These are phyloP conservation scores for Solanum chacoense DNA, from an alignment of 305 asterid species.

Conservation along the genomic window DNA sequence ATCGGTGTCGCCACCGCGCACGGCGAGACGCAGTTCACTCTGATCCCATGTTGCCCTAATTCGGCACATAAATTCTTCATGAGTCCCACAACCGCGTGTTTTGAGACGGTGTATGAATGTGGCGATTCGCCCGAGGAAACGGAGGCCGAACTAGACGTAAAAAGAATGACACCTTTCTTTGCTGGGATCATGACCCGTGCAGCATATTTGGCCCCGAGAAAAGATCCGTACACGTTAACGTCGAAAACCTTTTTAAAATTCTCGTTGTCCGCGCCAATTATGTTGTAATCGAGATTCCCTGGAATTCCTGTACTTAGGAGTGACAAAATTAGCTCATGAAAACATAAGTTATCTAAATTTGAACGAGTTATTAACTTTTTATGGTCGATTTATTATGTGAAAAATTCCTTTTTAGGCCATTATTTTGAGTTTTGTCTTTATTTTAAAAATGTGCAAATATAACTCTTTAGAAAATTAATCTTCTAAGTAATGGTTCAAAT, in stretches of 20 bases:
- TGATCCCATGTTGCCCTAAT: conserved; percentile 50
- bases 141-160: conserved; percentile 35
- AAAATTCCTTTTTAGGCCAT: not conserved
- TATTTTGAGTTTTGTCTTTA: not conserved
- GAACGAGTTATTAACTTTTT: not conserved
- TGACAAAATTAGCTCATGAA: not conserved
- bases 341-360: not conserved
- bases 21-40: conserved; percentile 61
- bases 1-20: conserved; percentile 54
- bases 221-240: conserved; percentile 43
- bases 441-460: not conserved
- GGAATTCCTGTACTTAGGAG: conserved; percentile 26
- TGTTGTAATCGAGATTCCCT: conserved; percentile 2
- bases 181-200: conserved; percentile 52
- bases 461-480: not conserved
- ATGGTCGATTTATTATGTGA: not conserved
- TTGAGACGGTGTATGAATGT: conserved; percentile 40
- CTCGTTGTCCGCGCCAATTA: conserved; percentile 3
- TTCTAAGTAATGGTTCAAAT: not conserved
- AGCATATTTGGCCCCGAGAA: conserved; percentile 51
- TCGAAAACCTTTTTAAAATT: conserved; percentile 38
- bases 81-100: conserved; percentile 62
- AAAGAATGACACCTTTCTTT: conserved; percentile 28
- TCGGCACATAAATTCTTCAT: conserved; percentile 56
- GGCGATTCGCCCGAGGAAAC: conserved; percentile 38